A percentile compares a stretch with the other conserved stretches of the same genome.
These are phyloP conservation scores for Grosmannia serpens DNA, from an alignment of 2,329 filamentous ascomycete species.

Conservation along the genomic window DNA sequence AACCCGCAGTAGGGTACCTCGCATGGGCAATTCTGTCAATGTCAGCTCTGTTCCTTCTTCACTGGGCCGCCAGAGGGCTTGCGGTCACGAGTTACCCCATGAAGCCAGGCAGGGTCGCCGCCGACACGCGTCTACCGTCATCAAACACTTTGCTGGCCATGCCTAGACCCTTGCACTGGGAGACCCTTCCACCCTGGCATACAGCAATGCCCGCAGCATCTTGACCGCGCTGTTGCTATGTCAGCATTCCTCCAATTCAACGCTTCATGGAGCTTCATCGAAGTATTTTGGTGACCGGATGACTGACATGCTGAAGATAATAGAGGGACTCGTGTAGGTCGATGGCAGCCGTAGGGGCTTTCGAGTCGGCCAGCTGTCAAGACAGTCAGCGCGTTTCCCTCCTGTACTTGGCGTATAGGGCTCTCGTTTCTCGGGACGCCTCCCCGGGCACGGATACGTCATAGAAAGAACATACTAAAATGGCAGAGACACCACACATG, in stretches of 20 bases:
- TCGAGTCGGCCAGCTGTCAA: slow-evolving; percentile 36
- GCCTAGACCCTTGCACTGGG: slow-evolving; percentile 83
- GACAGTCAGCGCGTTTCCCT: not conserved
- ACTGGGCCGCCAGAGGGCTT: not conserved
- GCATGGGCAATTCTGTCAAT: slow-evolving; percentile 57
- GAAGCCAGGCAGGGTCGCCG: slow-evolving; percentile 62
- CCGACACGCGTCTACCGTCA: slow-evolving; percentile 55
- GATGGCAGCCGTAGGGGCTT: slow-evolving; percentile 36
- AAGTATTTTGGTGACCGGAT: not conserved
- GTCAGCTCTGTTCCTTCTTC: not conserved
- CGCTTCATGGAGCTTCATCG: too few relatives aligned
- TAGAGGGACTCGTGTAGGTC: slow-evolving; percentile 64
- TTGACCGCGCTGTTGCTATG: slow-evolving; percentile 47
- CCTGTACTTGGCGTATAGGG: too few relatives aligned
- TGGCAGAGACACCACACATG: slow-evolving; percentile 10
- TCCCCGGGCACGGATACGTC: not conserved
- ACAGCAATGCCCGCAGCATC: slow-evolving; percentile 83
- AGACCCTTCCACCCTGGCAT: slow-evolving; percentile 65
- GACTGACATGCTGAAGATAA: slow-evolving; percentile 43
- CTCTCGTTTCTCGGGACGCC: too few relatives aligned
- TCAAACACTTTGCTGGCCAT: slow-evolving; percentile 66
- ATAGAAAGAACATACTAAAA: slow-evolving; percentile 3
- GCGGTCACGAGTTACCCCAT: slow-evolving; percentile 44
- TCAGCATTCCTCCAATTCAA: too few relatives aligned
- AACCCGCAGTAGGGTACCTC: slow-evolving; percentile 82